Base-by-base conservation (phyloP, 2,329 filamentous ascomycete species). In the Fusarium robinianum region DNA sequence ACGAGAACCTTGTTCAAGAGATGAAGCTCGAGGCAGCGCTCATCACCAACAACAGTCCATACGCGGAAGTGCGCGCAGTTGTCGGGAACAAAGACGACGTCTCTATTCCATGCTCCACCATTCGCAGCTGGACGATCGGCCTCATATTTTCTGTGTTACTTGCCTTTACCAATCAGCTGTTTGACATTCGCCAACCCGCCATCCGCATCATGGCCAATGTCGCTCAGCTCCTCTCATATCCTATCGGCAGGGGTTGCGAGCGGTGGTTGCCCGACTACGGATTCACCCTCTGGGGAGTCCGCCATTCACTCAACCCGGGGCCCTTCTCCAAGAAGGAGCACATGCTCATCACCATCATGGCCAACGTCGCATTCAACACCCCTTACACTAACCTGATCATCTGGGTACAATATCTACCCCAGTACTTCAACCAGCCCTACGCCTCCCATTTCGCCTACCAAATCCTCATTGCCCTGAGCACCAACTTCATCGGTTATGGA, bases 321-420 rank as follows among this genome's bases (percentile, higher is more conserved):
- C 74, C 73, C 2, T 83, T 83, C 58, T 77, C 75, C 40, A 75
- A 75, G 57, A 83, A 83, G 64, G 80, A 83, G 62, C 80, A 83
- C 58, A 79, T 80, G 71, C 69, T 83, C 26, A 78, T 82, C 51
- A 77, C 76, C 46, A 78, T 81, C 62, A 80, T 81, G 77, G 80
- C 83, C 41, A 84, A 85, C 60, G 77, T 78, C 9, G 73, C 74
- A 9, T 76, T 72, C 63, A 73, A 73, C 46, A 69, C 70, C 4
- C 77, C 77, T 0, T 80, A 79, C 57, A 80, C 77, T 3, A 76
- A 75, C 63, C 71, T 77, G 57, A 78, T 80, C 44, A 75, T 79
- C 47, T 79, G 75, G 75, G 73, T 74, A 5, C 77, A 80, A 36
- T 72, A 68, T 40, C 62, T 80, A 25, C 74, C 75, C 0, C 69